Conservation (phyloP, 2,329 filamentous ascomycete genomes). For the Paecilomyces sp. region DNA sequence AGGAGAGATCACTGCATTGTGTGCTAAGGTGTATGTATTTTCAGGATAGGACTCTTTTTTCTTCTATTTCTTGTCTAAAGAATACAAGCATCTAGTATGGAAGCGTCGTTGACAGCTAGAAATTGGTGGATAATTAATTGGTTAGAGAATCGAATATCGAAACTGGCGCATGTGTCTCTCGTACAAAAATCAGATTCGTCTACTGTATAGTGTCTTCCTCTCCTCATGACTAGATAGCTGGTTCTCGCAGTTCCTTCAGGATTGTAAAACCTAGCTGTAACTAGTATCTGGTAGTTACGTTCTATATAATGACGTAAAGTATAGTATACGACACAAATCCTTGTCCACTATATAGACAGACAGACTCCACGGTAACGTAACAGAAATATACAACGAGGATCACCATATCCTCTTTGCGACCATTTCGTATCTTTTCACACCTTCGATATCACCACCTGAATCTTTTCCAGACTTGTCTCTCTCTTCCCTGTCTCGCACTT, state of each 20-base stretch:
- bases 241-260: too few species aligned
- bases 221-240: too few species aligned
- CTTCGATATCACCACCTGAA: conserved; percentile 56
- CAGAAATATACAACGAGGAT: conserved; percentile 1
- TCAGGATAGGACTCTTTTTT: too few species aligned
- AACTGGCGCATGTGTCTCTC: too few species aligned
- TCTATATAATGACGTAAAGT: not conserved
- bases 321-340: not conserved
- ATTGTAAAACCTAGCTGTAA: not conserved
- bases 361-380: not conserved
- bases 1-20: conserved; percentile 3
- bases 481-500: conserved; percentile 55
- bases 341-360: not conserved
- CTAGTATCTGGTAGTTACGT: not conserved
- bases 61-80: too few species aligned
- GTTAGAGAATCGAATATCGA: not conserved
- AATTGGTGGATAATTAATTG: not conserved
- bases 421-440: conserved; percentile 82
- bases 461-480: conserved; percentile 51
- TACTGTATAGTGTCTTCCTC: too few species aligned
- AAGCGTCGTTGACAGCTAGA: not conserved
- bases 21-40: too few species aligned
- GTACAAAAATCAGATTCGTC: too few species aligned
- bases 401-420: conserved; percentile 95
- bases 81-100: not conserved